Conservation (phyloP, 306 rosid species). For the Sicyos baderoa region DNA sequence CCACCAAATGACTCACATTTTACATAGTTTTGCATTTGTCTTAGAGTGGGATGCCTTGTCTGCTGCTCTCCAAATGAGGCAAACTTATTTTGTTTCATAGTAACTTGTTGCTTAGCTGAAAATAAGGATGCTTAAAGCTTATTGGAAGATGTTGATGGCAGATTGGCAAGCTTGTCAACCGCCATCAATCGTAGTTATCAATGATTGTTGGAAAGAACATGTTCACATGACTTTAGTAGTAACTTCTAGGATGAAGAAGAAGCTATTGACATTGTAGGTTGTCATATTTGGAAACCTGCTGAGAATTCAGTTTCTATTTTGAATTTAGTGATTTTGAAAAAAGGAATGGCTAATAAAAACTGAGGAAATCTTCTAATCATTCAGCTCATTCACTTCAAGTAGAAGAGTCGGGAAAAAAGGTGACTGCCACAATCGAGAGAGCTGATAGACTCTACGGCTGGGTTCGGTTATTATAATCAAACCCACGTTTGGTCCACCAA, state of each 20-base stretch:
- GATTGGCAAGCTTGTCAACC: constrained; percentile 26
- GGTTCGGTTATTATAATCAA: no score
- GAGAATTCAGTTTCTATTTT: constrained; percentile 10
- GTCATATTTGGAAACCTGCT: constrained; percentile 19
- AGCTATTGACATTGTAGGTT: constrained; percentile 3
- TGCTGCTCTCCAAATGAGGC: constrained; percentile 17
- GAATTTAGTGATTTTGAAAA: neutral
- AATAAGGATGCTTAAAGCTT: constrained; percentile 36
- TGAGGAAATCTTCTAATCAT: no score
- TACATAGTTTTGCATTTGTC: constrained; percentile 32
- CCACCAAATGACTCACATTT: constrained; percentile 28
- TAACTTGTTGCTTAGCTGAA: constrained; percentile 43
- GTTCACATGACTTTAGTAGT: constrained; percentile 14
- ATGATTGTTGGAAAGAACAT: constrained; percentile 24
- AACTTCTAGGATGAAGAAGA: neutral
- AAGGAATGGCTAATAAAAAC: no score
- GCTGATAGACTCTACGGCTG: no score
- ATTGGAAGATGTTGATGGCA: constrained; percentile 29
- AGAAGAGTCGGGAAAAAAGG: no score
- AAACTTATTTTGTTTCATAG: constrained; percentile 28
- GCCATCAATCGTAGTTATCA: constrained; percentile 8
- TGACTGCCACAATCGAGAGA: no score
- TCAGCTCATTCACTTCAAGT: no score
- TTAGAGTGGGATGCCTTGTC: constrained; percentile 23
- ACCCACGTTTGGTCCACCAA: no score